Base-by-base conservation (phyloP, 2,329 filamentous ascomycete genomes). In the Trichoderma sp. region DNA sequence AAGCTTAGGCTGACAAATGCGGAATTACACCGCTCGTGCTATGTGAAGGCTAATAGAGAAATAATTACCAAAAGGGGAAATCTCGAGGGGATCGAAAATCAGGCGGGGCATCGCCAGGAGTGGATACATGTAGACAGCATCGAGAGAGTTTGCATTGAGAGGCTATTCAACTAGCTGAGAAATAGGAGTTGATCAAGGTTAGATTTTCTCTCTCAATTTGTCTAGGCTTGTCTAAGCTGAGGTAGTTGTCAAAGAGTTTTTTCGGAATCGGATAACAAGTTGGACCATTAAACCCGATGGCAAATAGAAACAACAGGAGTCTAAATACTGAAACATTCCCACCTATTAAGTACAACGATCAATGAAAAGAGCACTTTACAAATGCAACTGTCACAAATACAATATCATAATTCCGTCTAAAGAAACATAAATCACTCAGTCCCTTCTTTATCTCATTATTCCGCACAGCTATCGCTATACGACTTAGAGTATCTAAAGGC, bases 1-100 rank as follows among this genome's bases (percentile, higher is more conserved):
- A 18, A 61, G 3, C 4, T 26, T 18, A 18, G 30, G 63, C 63
- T 66, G 63, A 66, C 63, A 66, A 66, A 66, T 66, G n/a, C 63
- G 63, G 63, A 53, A 65, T 53, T 65, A 65, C 28, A 14, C 15
- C 15, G 6, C 21, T 26, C 8, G 24, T 12, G 9, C 1, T 0
- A 34, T 0, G 6, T 26, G 21, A 11, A 26, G 30, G 21, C 21
- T 15, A 18, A 65, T 3, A 1, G 3, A 64, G 62, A 51, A 51
- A 30, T 51, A 51, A 64, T 51, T 47, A 28, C 62, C 39, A 1
- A 51, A 64, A 51, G 9, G 26, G 62, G 39, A 64, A 64, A 64
- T 51, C 62, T 60, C 1, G 60, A 18, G 15, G 15, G 1, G 34
- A 39, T 3, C 36, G 12, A 61, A 12, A 30, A 9, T 9, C 26